These are phyloP conservation scores for Aurantiochytrium sp. DNA, from an alignment of 108 stramenopile species.

Conservation along the genomic window DNA sequence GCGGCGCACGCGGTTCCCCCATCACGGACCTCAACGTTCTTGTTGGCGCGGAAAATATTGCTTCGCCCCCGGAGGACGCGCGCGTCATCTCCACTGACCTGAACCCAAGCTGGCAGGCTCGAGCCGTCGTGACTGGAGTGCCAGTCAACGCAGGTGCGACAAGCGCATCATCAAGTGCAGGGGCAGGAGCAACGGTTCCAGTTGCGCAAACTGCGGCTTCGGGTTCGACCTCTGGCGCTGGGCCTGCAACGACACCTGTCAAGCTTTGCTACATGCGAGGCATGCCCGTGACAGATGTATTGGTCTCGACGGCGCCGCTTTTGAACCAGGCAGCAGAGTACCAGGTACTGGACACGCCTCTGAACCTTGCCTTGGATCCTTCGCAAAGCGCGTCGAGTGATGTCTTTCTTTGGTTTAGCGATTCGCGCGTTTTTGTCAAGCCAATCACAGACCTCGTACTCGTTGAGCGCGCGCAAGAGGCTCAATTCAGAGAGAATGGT, in stretches of 20 bases:
- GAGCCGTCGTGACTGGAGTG: not conserved
- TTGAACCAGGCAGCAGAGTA: not conserved
- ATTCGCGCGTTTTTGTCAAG: not conserved
- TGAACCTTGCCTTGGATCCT: not conserved
- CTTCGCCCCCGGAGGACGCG: not conserved
- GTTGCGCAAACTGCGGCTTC: not conserved
- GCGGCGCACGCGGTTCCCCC: not conserved
- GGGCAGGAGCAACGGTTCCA: too few species aligned
- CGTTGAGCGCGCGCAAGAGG: not conserved
- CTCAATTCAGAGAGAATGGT: not conserved
- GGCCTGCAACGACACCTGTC: not conserved
- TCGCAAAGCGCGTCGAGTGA: not conserved
- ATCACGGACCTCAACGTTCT: not conserved
- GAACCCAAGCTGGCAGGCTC: not conserved
- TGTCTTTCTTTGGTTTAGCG: not conserved
- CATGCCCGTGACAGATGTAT: not conserved
- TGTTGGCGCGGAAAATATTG: not conserved
- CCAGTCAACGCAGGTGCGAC: not conserved
- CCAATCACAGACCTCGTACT: not conserved
- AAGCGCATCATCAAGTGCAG: not conserved
- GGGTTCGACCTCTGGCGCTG: not conserved
- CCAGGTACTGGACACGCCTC: not conserved
- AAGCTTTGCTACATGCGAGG: slow-evolving; percentile 19
- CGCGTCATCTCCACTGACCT: not conserved
- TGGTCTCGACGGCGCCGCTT: not conserved